These are phyloP conservation scores for Backusella australiensis DNA, from an alignment of 192 early-diverging fungal genomes.

Conservation along the genomic window DNA sequence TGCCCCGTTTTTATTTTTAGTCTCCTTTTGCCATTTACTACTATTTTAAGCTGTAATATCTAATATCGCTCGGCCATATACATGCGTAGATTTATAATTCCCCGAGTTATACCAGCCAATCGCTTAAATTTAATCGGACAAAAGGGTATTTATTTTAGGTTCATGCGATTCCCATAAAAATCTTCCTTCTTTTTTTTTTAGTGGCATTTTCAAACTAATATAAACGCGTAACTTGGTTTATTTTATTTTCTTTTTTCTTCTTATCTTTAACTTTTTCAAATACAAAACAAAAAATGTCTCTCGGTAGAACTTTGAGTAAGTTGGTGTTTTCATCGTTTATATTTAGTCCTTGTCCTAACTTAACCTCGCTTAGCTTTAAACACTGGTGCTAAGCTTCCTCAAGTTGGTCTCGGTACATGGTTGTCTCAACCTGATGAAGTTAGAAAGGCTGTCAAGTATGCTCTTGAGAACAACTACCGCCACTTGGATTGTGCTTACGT, in stretches of 20 bases:
- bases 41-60: neutral
- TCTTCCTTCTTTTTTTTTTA: neutral
- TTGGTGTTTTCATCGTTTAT: neutral
- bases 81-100: constrained; percentile 1
- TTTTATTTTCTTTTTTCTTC: neutral
- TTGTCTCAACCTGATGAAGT: constrained; percentile 50
- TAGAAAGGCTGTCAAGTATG: constrained; percentile 60
- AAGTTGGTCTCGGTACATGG: constrained; percentile 67
- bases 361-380: constrained; percentile 39
- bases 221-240: neutral
- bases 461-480: constrained; percentile 65
- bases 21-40: neutral
- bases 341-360: neutral
- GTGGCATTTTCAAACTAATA: constrained; percentile 5
- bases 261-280: constrained; percentile 4
- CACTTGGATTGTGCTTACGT: constrained; percentile 69
- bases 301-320: constrained; percentile 32
- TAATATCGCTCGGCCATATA: neutral
- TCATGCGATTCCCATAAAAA: constrained; percentile 1
- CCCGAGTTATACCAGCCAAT: constrained; percentile 2
- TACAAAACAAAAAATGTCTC: constrained; percentile 27
- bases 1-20: neutral
- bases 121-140: constrained; percentile 18
- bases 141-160: constrained; percentile 3
- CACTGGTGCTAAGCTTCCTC: constrained; percentile 63